Percentiles rank a stretch among this genome's conserved stretches.
phyloP scores from a whole-genome alignment of 345 rosid genomes.

The Salix caprea region DNA sequence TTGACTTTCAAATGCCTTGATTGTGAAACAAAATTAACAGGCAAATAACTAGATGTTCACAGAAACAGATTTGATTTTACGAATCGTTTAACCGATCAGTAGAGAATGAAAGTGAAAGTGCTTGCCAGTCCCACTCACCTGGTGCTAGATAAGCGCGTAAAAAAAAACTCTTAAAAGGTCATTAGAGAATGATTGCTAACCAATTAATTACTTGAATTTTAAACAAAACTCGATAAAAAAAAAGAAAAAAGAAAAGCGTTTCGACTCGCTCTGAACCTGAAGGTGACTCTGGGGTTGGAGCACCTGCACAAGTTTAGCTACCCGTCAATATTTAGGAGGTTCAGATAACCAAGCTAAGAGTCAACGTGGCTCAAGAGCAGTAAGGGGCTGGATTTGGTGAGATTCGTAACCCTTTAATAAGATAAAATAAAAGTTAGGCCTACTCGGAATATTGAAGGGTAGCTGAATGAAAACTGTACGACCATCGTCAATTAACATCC shows the following conservation, averaged over 20 bases:
- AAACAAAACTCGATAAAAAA: background rate
- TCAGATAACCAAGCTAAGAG: background rate
- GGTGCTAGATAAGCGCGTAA: too few species aligned
- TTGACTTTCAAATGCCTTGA: too few species aligned
- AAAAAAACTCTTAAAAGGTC: too few species aligned
- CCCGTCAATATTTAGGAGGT: background rate
- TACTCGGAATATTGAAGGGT: background rate
- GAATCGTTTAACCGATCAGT: too few species aligned
- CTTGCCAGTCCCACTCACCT: too few species aligned
- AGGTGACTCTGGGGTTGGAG: background rate
- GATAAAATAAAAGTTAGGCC: background rate
- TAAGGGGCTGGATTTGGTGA: background rate
- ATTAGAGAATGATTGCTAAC: too few species aligned
- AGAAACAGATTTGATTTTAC: too few species aligned
- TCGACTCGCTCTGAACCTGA: too few species aligned
- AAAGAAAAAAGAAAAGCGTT: too few species aligned
- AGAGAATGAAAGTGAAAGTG: too few species aligned
- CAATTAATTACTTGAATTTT: background rate
- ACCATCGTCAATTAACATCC: background rate
- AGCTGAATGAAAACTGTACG: background rate
- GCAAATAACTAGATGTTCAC: too few species aligned
- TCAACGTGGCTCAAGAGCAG: background rate
- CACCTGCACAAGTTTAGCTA: background rate
- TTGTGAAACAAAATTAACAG: too few species aligned
- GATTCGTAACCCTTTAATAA: background rate